phyloP scores from a whole-genome alignment of 768 basidiomycete species.

The Vararia minispora region DNA sequence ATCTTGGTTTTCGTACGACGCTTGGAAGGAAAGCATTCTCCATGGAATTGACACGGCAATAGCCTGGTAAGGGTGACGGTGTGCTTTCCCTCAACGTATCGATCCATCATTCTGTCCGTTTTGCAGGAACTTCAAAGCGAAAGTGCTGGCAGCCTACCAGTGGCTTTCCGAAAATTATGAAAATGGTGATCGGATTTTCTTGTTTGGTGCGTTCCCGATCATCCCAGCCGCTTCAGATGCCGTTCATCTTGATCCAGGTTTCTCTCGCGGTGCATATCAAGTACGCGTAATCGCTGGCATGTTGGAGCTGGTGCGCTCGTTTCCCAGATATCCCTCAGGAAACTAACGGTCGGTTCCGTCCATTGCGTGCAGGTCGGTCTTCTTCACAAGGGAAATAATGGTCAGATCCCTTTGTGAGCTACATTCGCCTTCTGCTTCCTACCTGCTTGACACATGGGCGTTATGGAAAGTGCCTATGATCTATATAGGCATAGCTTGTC shows the following conservation, averaged over 20 bases:
- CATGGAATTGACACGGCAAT: slow-evolving; percentile 24
- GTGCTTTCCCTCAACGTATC: not conserved
- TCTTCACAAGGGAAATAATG: slow-evolving; percentile 27
- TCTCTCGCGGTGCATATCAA: slow-evolving; percentile 39
- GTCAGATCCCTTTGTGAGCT: slow-evolving; percentile 29
- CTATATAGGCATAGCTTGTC: too few relatives aligned
- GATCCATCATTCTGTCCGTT: not conserved
- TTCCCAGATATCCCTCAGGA: too few relatives aligned
- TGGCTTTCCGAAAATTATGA: slow-evolving; percentile 31
- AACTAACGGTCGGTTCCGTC: not conserved
- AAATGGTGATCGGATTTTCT: slow-evolving; percentile 27
- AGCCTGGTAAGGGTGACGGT: slow-evolving; percentile 21
- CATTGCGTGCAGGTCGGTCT: slow-evolving; percentile 26
- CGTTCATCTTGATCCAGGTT: slow-evolving; percentile 21
- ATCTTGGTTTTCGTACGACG: slow-evolving; percentile 14
- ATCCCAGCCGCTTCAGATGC: too few relatives aligned
- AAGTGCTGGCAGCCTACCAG: slow-evolving; percentile 25
- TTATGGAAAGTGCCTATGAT: slow-evolving; percentile 33
- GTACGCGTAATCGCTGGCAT: slow-evolving; percentile 31
- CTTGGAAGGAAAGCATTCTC: slow-evolving; percentile 14
- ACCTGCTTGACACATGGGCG: not conserved
- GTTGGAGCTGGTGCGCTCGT: slow-evolving; percentile 33
- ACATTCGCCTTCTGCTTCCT: not conserved
- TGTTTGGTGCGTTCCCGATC: slow-evolving; percentile 24
- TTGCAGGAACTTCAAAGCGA: slow-evolving; percentile 24